A percentile compares a stretch with the other conserved stretches of the same genome.
Evolutionary conservation across 305 asterid species (phyloP).

Genomic region (Fraxinus dipetala): DNA sequence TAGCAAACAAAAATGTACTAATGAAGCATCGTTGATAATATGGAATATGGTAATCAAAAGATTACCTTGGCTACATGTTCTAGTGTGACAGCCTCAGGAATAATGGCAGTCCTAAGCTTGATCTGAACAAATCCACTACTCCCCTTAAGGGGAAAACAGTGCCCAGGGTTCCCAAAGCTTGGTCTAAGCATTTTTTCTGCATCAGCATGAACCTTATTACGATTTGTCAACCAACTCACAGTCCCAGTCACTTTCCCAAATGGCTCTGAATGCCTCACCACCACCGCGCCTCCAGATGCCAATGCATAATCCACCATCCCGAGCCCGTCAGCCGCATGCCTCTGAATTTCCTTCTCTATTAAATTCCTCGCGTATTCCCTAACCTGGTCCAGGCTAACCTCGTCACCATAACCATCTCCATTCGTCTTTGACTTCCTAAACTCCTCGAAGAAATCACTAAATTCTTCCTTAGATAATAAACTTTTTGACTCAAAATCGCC

Average conservation of each 20-base stretch:
- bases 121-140: slow-evolving; percentile 66
- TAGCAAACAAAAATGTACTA: neutral
- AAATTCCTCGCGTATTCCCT: slow-evolving; percentile 60
- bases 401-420: slow-evolving; percentile 25
- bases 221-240: slow-evolving; percentile 20
- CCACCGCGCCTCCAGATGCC: slow-evolving; percentile 70
- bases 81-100: slow-evolving; percentile 79
- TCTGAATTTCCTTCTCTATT: slow-evolving; percentile 71
- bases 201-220: slow-evolving; percentile 30
- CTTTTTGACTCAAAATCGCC: slow-evolving; percentile 43
- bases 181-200: slow-evolving; percentile 73
- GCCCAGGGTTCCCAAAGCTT: slow-evolving; percentile 97
- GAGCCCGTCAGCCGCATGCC: slow-evolving; percentile 82
- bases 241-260: slow-evolving; percentile 23
- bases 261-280: slow-evolving; percentile 74
- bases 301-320: slow-evolving; percentile 84
- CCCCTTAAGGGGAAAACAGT: slow-evolving; percentile 79
- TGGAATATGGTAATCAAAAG: slow-evolving; percentile 11
- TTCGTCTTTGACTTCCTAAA: slow-evolving; percentile 40
- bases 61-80: slow-evolving; percentile 84
- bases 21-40: neutral
- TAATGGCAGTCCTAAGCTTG: slow-evolving; percentile 59
- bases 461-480: slow-evolving; percentile 64
- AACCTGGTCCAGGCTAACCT: slow-evolving; percentile 62
- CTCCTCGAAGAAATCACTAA: slow-evolving; percentile 58